Percentiles rank a stretch among this genome's conserved stretches.
Conservation (phyloP, 345 rosid genomes). For the Brassica cretica region DNA sequence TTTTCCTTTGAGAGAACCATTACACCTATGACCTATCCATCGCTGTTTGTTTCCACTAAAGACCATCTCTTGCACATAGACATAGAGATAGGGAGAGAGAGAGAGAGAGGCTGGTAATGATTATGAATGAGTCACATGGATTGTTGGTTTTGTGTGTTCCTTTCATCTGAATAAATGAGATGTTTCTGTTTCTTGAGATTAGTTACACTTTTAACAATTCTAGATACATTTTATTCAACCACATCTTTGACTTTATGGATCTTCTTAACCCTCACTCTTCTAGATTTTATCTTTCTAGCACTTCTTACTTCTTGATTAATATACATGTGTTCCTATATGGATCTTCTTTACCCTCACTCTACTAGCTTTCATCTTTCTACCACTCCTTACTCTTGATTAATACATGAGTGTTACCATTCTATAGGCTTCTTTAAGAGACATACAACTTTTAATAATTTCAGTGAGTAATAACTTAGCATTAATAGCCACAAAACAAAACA, state of each 20-base stretch:
- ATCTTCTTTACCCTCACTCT: slow-evolving; percentile 24
- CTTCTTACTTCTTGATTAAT: slow-evolving; percentile 36
- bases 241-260: slow-evolving; percentile 31
- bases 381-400: slow-evolving; percentile 31
- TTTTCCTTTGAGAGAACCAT: slow-evolving; percentile 52
- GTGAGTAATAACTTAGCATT: neutral
- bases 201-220: slow-evolving; percentile 7
- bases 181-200: slow-evolving; percentile 29
- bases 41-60: neutral
- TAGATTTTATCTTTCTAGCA: slow-evolving; percentile 36
- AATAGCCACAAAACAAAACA: neutral
- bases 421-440: neutral
- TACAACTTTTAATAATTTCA: neutral
- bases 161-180: slow-evolving; percentile 31
- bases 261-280: slow-evolving; percentile 16
- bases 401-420: neutral
- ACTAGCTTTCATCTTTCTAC: slow-evolving; percentile 31
- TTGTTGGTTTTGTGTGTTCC: slow-evolving; percentile 35
- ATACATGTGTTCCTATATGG: neutral
- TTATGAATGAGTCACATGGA: slow-evolving; percentile 25
- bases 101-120: slow-evolving; percentile 18
- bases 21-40: neutral
- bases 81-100: slow-evolving; percentile 30
- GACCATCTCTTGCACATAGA: slow-evolving; percentile 37
- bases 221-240: slow-evolving; percentile 24